Evolutionary conservation across 73 alveolate genomes (phyloP).

Genomic region (Paramecium tetraurelia): DNA sequence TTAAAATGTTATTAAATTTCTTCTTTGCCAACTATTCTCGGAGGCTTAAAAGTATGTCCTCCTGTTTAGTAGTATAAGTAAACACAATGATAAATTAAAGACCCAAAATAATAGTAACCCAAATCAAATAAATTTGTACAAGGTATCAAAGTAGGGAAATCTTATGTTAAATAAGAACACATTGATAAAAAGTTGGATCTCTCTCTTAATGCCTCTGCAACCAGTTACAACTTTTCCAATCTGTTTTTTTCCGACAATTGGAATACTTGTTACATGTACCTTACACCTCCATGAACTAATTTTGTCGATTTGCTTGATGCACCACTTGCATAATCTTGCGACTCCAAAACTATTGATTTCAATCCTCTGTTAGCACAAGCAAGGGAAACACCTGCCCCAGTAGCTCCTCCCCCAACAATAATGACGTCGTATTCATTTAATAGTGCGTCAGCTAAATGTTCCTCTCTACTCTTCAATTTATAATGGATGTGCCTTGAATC

Average conservation of each 20-base stretch:
- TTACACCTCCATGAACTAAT: constrained; percentile 91
- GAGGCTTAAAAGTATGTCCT: constrained; percentile 30
- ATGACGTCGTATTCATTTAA: constrained; percentile 59
- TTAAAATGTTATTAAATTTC: constrained; percentile 35
- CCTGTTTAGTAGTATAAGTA: constrained; percentile 39
- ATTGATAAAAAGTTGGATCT: constrained; percentile 75
- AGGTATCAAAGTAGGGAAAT: constrained; percentile 73
- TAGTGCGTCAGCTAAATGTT: constrained; percentile 23
- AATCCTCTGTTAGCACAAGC: constrained; percentile 90
- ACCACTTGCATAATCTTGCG: constrained; percentile 83
- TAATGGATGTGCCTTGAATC: not conserved
- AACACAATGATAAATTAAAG: constrained; percentile 72
- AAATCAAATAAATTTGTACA: constrained; percentile 67
- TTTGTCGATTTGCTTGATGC: constrained; percentile 88
- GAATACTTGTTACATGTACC: constrained; percentile 79
- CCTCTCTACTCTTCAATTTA: not conserved
- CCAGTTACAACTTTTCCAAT: constrained; percentile 67
- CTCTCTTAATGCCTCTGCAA: constrained; percentile 81
- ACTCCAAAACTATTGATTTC: constrained; percentile 75
- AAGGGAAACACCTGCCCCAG: constrained; percentile 90
- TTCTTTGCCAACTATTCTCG: constrained; percentile 56
- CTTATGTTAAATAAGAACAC: constrained; percentile 76
- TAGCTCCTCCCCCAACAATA: constrained; percentile 76
- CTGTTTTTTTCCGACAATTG: constrained; percentile 69
- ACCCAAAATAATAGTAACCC: constrained; percentile 78